phyloP scores from a whole-genome alignment of 2,329 filamentous ascomycete species.

The Aspergillus brunneoviolaceus region DNA sequence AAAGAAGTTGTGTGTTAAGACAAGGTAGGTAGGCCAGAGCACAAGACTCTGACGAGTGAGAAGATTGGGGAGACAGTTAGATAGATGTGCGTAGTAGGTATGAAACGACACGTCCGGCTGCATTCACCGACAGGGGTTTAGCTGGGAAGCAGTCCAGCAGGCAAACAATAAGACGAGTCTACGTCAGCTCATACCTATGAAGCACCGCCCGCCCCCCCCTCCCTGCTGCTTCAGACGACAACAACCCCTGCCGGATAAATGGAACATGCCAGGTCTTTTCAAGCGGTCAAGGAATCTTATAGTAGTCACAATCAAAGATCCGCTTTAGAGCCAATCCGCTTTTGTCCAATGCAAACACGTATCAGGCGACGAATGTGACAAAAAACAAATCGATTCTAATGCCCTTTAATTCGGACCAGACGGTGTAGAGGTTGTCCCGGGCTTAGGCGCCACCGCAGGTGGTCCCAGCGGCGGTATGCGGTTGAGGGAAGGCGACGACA shows the following conservation, averaged over 20 bases:
- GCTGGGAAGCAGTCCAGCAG: not conserved
- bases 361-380: not conserved
- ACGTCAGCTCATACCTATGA: not conserved
- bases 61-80: not conserved
- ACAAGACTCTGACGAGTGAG: not conserved
- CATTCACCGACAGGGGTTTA: not conserved
- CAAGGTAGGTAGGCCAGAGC: not conserved
- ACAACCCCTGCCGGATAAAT: not conserved
- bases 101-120: not conserved
- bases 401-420: slow-evolving; percentile 9
- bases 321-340: not conserved
- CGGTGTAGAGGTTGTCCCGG: slow-evolving; percentile 24
- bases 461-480: slow-evolving; percentile 35
- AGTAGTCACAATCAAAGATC: not conserved
- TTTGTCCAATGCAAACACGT: not conserved
- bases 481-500: slow-evolving; percentile 36
- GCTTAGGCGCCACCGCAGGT: slow-evolving; percentile 24
- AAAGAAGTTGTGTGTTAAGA: not conserved
- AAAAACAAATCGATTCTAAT: not conserved
- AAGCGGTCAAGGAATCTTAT: not conserved
- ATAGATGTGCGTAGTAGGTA: not conserved
- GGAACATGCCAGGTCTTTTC: not conserved
- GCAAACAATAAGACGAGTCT: not conserved
- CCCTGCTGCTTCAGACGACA: not conserved
- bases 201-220: not conserved